Conservation (phyloP, 805 yeast species). For the Yarrowia sp. region DNA sequence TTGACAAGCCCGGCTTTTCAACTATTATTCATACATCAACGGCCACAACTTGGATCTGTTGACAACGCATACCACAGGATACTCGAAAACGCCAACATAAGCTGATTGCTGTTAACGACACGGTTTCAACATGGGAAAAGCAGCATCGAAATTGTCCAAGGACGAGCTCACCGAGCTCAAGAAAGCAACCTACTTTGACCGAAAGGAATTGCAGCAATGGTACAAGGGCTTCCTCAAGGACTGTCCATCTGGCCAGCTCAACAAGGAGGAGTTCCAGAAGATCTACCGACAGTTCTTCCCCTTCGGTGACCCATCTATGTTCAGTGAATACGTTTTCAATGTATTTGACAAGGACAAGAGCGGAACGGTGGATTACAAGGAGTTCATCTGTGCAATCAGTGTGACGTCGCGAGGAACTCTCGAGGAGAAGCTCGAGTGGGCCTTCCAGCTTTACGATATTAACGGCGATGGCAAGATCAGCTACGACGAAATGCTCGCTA, state of each 20-base stretch:
- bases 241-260: constrained; percentile 88
- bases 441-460: constrained; percentile 85
- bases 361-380: constrained; percentile 88
- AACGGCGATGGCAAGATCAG: constrained; percentile 78
- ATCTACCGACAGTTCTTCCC: constrained; percentile 97
- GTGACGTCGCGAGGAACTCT: constrained; percentile 84
- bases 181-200: constrained; percentile 87
- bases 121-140: constrained; percentile 76
- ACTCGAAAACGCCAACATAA: not conserved
- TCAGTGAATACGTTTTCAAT: constrained; percentile 84
- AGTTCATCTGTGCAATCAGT: constrained; percentile 86
- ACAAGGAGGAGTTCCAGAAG: constrained; percentile 85
- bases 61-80: not conserved
- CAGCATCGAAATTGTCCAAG: constrained; percentile 88
- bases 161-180: constrained; percentile 86
- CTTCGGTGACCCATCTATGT: constrained; percentile 94
- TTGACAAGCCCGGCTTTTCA: constrained; percentile 55
- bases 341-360: constrained; percentile 84
- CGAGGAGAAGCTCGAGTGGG: constrained; percentile 88
- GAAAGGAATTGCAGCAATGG: constrained; percentile 97
- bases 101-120: not conserved
- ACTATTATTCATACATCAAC: not conserved
- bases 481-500: constrained; percentile 78
- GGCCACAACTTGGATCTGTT: not conserved
- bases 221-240: constrained; percentile 94